Conservation (phyloP, 257 asterid genomes). For the Penstemon eatonii region DNA sequence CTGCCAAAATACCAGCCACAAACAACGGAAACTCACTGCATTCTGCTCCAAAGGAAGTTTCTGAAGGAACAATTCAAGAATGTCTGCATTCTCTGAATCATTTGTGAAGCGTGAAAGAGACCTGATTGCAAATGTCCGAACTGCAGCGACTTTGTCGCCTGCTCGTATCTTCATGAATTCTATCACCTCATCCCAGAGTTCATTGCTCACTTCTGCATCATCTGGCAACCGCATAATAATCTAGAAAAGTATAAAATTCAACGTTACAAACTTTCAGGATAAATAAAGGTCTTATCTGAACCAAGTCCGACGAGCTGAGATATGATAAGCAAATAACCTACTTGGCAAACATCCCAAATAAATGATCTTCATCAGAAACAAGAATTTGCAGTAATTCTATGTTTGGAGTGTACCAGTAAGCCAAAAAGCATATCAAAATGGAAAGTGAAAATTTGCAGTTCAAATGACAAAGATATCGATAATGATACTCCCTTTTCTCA, state of each 20-base stretch:
- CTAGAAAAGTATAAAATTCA: constrained; percentile 36
- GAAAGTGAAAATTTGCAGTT: no score
- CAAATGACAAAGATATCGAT: no score
- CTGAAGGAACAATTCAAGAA: constrained; percentile 75
- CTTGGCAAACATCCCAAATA: background rate
- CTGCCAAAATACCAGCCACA: constrained; percentile 1
- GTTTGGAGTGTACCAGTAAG: background rate
- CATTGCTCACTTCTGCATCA: constrained; percentile 86
- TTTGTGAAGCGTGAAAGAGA: constrained; percentile 83
- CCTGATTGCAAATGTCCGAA: constrained; percentile 84
- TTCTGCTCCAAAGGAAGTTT: constrained; percentile 74
- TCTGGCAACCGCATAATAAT: constrained; percentile 92
- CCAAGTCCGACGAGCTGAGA: background rate
- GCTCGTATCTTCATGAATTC: constrained; percentile 71
- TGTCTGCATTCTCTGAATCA: constrained; percentile 72
- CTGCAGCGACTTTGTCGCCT: constrained; percentile 74
- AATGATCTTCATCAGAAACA: background rate
- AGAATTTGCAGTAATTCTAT: background rate
- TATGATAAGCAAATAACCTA: constrained; percentile 7
- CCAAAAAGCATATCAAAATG: background rate
- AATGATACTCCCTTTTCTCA: no score
- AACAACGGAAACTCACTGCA: constrained; percentile 42
- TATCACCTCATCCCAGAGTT: constrained; percentile 92
- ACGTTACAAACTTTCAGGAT: background rate
- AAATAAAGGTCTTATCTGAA: background rate